Conservation (phyloP, 176 grass and related monocot species). For the Tillandsia fasciculata region DNA sequence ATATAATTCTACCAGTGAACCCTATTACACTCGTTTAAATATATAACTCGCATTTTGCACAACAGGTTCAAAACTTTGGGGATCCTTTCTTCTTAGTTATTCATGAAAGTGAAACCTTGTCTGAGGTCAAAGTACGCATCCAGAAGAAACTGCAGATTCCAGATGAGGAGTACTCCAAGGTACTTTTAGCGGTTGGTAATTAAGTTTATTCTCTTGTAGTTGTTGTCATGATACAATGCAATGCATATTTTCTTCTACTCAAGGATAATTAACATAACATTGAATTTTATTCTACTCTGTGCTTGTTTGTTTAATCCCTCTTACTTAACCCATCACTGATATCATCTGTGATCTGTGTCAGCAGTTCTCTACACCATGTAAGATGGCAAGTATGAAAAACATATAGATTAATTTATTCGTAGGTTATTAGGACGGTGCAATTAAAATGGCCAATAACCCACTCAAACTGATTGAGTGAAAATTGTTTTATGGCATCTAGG, state of each 20-base stretch:
- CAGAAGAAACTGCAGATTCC: slow-evolving; percentile 86
- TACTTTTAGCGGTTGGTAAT: slow-evolving; percentile 10
- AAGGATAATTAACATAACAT: no score
- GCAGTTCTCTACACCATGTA: no score
- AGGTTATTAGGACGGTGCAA: background rate
- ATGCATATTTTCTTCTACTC: background rate
- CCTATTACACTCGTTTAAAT: background rate
- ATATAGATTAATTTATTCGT: background rate
- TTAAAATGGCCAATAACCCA: background rate
- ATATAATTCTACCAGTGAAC: background rate
- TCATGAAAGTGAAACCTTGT: slow-evolving; percentile 77
- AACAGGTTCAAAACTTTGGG: slow-evolving; percentile 99
- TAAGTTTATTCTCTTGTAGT: background rate
- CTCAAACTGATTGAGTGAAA: background rate
- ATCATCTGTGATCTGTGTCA: no score
- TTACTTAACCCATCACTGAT: no score
- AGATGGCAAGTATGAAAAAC: background rate
- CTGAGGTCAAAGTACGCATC: slow-evolving; percentile 77
- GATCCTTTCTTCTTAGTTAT: slow-evolving; percentile 98
- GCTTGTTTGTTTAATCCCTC: no score
- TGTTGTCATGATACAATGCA: background rate
- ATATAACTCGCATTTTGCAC: slow-evolving; percentile 1
- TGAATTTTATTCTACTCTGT: no score
- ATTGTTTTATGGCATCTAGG: background rate
- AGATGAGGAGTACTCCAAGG: slow-evolving; percentile 90